Base-by-base conservation (phyloP, 1,284 basidiomycete species). In the Neolentinus lepideus region DNA sequence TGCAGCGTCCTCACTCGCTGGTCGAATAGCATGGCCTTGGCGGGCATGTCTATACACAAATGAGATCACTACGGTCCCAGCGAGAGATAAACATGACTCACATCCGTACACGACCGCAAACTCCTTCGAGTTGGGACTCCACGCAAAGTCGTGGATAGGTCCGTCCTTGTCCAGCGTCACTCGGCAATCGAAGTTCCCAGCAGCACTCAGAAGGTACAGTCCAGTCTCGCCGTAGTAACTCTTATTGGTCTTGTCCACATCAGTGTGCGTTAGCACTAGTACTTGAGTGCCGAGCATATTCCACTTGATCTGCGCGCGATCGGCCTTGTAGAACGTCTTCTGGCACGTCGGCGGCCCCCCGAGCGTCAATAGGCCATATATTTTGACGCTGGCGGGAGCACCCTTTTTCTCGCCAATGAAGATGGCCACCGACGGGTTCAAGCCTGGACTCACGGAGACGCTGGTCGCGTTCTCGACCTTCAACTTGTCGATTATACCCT, bases 201-300 rank as follows among this genome's bases (percentile, higher is more conserved):
- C 87, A n/a, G 94, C 86, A 59, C 87, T 92, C 62, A 98, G 83
- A 51, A 98, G 81, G 71, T 97, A 98, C 63, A 99, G 76, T 61
- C 94, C 92, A 9, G 94, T 97, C 76, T 98, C 95, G 58, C 96
- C 97, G 63, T 98, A 99, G 72, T 99, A 99, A 64, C 89, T 95
- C 79, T 93, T 98, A 72, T 96, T 96, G 31, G 92, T 90, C 69
- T 92, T 92, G 70, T 99, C 96, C 57, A 98, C 94, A 63, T 99
- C 97, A 6, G 94, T 96, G 63, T 95, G 92, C 0, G 96, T 96
- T 48, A 98, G 74, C 60, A 98, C 81, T 56, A 99, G 77, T 2
- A 90, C 88, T 67, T 93, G 84, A 0, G 85, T 90, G 26, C 96
- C 96, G 25, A 94, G 83, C 16, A 84, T 84, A 71, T 98, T 98